Percentiles rank a stretch among this genome's conserved stretches.
These are phyloP conservation scores for Stagonosporopsis rhizophila DNA, from an alignment of 2,329 filamentous ascomycete species.

Conservation along the genomic window DNA sequence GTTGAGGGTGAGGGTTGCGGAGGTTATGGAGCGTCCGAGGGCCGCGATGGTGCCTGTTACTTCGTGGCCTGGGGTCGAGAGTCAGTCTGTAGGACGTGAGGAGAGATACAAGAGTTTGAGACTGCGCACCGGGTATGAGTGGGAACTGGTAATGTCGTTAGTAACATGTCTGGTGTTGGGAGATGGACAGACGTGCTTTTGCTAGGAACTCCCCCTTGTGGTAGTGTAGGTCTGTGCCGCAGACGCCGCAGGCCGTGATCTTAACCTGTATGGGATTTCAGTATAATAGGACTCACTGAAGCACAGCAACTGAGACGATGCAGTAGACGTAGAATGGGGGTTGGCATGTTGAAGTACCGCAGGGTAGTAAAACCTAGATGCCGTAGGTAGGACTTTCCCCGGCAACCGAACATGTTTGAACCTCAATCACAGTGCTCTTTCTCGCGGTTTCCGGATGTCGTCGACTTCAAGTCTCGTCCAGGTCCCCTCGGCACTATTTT, in stretches of 20 bases:
- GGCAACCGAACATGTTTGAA: too few relatives aligned
- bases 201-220: conserved; percentile 38
- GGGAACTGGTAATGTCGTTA: conserved; percentile 24
- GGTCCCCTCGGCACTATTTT: too few relatives aligned
- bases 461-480: too few relatives aligned
- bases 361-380: too few relatives aligned
- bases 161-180: too few relatives aligned
- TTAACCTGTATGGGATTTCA: conserved; percentile 22
- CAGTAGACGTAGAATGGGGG: too few relatives aligned
- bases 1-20: conserved; percentile 60
- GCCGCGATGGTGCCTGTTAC: conserved; percentile 70
- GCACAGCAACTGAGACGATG: too few relatives aligned
- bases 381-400: too few relatives aligned
- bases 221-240: conserved; percentile 36
- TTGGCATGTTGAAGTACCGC: too few relatives aligned
- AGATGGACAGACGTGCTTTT: conserved; percentile 13
- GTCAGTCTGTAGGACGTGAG: not conserved
- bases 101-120: too few relatives aligned
- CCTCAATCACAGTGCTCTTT: too few relatives aligned
- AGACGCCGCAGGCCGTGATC: conserved; percentile 34
- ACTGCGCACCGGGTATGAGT: conserved; percentile 27
- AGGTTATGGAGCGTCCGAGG: conserved; percentile 63
- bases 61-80: conserved; percentile 65
- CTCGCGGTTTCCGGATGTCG: too few relatives aligned
- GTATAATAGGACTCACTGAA: not conserved